Evolutionary conservation across 177 flowering plant species (phyloP), one percentile per base, ranked within the genome.

Genomic region (Vitis hybrid): DNA sequence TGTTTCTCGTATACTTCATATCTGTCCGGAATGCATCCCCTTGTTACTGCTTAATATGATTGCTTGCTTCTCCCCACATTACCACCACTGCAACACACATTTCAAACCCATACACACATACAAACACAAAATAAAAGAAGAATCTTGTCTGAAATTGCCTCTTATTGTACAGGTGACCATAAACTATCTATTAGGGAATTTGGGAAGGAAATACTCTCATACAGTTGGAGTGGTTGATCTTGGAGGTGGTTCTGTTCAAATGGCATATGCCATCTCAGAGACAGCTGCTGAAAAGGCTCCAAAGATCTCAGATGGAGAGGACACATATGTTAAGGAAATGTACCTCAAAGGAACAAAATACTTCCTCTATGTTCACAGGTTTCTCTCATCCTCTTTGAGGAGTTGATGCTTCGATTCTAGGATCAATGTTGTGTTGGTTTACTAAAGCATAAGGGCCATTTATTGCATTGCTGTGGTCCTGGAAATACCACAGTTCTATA

Each of bases 201-300:
- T 95, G 78, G 98, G 97, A 56, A 90, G 83, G 80, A 67, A 78
- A 49, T 93, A 90, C 73, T 76, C 89, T 16, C 61, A 79, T 52
- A 95, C 99, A 46, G 99, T 95, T 81, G 98, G 98, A 69, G 91
- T 95, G 35, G 97, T 95, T 71, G 98, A 95, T 79, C 99, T 95
- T 79, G 99, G 99, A 24, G 99, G 99, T 70, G 99, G 99, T 58
- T 95, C 99, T 77, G 99, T 95, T 54, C 99, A 95, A 83, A 93
- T 95, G 99, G 97, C 99, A 69, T 95, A 95, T 85, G 99, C 99
- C 49, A 88, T 95, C 79, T 89, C 99, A 50, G 89, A 88, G 70
- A 30, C 73, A 15, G 95, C 87, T 81, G 98, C 97, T 75, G 92
- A 78, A 30, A 90, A 81, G 70, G 89, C 99, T 75, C 97, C 98